A percentile compares a stretch with the other conserved stretches of the same genome.
Conservation (phyloP, 768 basidiomycete species). For the Leccinellum rugosiceps region DNA sequence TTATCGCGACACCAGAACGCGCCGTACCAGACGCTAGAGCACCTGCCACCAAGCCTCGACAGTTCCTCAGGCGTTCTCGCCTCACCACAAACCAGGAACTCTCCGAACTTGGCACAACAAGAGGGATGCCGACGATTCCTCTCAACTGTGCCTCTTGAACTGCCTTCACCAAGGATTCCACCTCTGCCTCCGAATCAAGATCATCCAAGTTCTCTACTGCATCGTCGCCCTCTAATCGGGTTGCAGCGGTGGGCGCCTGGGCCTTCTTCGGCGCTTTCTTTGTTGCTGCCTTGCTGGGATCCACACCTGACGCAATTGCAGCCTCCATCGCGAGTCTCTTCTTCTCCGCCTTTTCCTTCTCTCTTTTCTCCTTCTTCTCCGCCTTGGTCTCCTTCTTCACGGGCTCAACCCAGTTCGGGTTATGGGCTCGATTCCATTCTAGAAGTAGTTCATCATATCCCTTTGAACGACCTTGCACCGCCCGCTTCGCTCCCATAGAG, state of each 20-base stretch:
- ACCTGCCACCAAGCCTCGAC: conserved; percentile 55
- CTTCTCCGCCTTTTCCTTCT: conserved; percentile 80
- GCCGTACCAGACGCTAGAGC: conserved; percentile 37
- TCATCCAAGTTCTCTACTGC: conserved; percentile 70
- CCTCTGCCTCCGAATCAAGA: conserved; percentile 80
- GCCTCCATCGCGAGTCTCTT: conserved; percentile 69
- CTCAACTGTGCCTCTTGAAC: conserved; percentile 54
- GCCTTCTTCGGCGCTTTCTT: conserved; percentile 70
- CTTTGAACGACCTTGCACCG: conserved; percentile 82
- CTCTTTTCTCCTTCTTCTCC: conserved; percentile 82
- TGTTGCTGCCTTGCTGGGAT: conserved; percentile 38
- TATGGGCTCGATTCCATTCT: conserved; percentile 88
- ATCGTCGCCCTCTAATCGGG: conserved; percentile 56
- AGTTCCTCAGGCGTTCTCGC: conserved; percentile 57
- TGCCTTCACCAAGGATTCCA: conserved; percentile 68
- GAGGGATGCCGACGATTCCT: conserved; percentile 59
- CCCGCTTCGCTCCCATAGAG: conserved; percentile 93
- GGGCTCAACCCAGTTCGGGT: conserved; percentile 86
- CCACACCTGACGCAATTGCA: conserved; percentile 59
- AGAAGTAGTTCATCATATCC: conserved; percentile 82
- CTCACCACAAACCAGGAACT: conserved; percentile 81
- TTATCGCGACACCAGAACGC: conserved; percentile 26
- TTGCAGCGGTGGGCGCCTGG: conserved; percentile 48
- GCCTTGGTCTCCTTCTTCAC: conserved; percentile 84
- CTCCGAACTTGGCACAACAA: conserved; percentile 71